Evolutionary conservation across 2,329 filamentous ascomycete genomes (phyloP), one percentile per base, ranked within the genome.

Genomic region (Claviceps purpurea): DNA sequence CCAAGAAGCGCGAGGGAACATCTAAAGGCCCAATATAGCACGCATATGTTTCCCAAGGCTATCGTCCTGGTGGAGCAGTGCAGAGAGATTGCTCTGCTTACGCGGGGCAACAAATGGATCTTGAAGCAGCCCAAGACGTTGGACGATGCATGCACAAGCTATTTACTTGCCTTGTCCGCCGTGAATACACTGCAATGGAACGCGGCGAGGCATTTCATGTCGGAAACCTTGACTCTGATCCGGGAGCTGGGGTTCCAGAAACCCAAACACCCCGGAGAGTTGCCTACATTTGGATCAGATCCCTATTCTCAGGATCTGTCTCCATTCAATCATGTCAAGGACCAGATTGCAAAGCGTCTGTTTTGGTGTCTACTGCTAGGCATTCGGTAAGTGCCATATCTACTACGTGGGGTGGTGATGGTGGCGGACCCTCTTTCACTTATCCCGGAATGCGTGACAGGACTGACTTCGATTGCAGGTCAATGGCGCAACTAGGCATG

Each of bases 341-440:
- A 84, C 60, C 84, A 89, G 65, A 77, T 87, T 47, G 81, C 84
- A 47, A 85, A 86, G 63, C 79, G 85, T 56, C 82, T 95, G 42
- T 95, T 94, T 65, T 95, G 89, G 83, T 84, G 87, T 22, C 76
- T 89, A 58, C 81, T 93, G 56, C 79, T 89, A 5, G 84, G 84
- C 38, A 78, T 87, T 54, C 77, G 83, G 77, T 83, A 68, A 18
- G 53, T 42, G 16, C n/a, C 26, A 18, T 20, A 54, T 55, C 18
- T 10, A 20, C 4, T 7, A n/a, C n/a, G 39, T 16, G 39, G 39
- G 10, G 10, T 30, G 30, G 2, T 34, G 30, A 34, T 11, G 30
- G 30, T 34, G 30, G 30, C 30, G 30, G 30, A 30, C 11, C 30
- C 10, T 30, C 30, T 30, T 30, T 34, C 30, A 11, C 30, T 34